phyloP scores from a whole-genome alignment of 257 asterid genomes.

The Ilex asprella region DNA sequence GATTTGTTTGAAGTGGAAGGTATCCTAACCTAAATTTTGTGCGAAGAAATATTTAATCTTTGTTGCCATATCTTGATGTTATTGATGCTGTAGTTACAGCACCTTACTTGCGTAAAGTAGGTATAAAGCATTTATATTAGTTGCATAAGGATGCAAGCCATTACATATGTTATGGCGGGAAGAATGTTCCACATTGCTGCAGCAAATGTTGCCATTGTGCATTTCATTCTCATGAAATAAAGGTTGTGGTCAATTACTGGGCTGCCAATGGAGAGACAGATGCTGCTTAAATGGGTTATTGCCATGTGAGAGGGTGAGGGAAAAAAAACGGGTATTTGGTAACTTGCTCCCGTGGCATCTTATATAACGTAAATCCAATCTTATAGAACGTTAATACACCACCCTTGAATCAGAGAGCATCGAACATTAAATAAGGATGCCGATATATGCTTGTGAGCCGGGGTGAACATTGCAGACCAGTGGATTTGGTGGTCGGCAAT shows the following conservation, averaged over 20 bases:
- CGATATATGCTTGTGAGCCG: too few relatives aligned
- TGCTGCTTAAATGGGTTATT: constrained; percentile 3
- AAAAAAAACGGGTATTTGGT: neutral
- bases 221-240: constrained; percentile 85
- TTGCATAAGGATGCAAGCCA: constrained; percentile 84
- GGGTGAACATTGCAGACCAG: too few relatives aligned
- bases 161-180: constrained; percentile 83
- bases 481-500: too few relatives aligned
- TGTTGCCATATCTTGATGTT: too few relatives aligned
- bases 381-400: too few relatives aligned
- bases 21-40: neutral
- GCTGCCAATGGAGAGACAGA: constrained; percentile 29
- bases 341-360: constrained; percentile 89
- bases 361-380: too few relatives aligned
- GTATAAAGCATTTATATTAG: neutral
- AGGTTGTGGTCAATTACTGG: constrained; percentile 94
- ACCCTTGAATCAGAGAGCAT: too few relatives aligned
- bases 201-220: constrained; percentile 94
- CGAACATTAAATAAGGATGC: too few relatives aligned
- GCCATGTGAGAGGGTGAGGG: neutral
- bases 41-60: too few relatives aligned
- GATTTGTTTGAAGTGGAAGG: neutral
- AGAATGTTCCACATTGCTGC: constrained; percentile 93
- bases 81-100: neutral
- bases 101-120: neutral